Evolutionary conservation across 129 eudicot species (phyloP).

Genomic region (Heracleum sosnowskyi): DNA sequence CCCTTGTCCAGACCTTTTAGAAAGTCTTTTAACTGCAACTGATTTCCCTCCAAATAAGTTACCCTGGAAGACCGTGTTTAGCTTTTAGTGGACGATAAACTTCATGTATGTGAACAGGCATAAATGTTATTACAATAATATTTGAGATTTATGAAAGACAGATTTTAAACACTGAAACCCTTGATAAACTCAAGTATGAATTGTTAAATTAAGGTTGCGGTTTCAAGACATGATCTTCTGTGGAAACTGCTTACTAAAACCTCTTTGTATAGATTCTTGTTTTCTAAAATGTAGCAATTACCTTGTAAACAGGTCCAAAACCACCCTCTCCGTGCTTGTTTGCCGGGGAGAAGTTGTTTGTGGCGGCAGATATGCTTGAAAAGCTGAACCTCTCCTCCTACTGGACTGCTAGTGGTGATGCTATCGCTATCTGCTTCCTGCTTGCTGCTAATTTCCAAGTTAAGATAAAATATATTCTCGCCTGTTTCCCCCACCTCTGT

Average conservation of each 20-base stretch:
- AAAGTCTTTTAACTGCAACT: constrained; percentile 8
- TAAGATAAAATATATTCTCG: neutral
- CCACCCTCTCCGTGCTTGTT: constrained; percentile 8
- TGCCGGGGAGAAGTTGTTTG: neutral
- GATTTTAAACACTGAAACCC: neutral
- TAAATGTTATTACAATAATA: neutral
- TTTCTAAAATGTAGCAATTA: neutral
- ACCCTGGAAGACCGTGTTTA: neutral
- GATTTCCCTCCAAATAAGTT: constrained; percentile 2
- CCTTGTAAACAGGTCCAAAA: constrained; percentile 8
- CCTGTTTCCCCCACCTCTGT: neutral
- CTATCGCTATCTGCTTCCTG: neutral
- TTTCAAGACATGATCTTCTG: neutral
- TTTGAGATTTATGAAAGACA: neutral
- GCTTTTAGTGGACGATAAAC: neutral
- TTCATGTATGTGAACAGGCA: neutral
- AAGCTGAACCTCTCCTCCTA: neutral
- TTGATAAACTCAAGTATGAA: neutral
- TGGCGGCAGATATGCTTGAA: constrained; percentile 5
- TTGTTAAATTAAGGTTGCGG: neutral
- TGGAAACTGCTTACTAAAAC: neutral
- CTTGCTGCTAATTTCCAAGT: neutral
- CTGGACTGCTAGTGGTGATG: neutral
- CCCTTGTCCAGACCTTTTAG: constrained; percentile 12
- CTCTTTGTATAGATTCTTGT: neutral